Evolutionary conservation across 257 asterid genomes (phyloP).

Genomic region (Eucommia ulmoides): DNA sequence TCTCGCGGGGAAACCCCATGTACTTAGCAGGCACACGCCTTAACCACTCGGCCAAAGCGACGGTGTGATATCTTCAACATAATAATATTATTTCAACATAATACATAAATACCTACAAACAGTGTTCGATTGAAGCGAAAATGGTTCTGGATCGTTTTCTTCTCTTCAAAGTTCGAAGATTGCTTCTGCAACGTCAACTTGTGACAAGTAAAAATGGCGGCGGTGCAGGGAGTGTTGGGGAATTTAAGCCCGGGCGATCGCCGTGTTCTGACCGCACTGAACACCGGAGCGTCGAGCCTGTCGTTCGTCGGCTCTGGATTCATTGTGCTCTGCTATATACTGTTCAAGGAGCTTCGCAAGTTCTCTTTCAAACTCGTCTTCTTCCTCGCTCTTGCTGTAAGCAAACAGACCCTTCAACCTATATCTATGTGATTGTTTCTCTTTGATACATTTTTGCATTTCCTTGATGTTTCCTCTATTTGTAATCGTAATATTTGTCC

Average conservation of each 20-base stretch:
- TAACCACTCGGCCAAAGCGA: conserved; percentile 6
- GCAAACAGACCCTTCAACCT: conserved; percentile 3
- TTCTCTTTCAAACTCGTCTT: conserved; percentile 97
- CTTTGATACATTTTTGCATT: not conserved
- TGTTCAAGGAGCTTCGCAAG: conserved; percentile 90
- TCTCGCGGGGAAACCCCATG: conserved; percentile 6
- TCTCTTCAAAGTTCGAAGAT: too few relatives aligned
- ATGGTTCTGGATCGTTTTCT: too few relatives aligned
- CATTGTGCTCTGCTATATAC: conserved; percentile 83
- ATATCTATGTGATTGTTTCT: not conserved
- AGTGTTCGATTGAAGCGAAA: too few relatives aligned
- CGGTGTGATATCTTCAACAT: too few relatives aligned
- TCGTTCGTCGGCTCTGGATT: conserved; percentile 88
- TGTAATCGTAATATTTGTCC: too few relatives aligned
- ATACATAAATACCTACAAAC: too few relatives aligned
- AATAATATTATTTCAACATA: too few relatives aligned
- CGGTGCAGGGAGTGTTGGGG: conserved; percentile 71
- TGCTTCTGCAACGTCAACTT: too few relatives aligned
- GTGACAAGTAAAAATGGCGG: conserved; percentile 44
- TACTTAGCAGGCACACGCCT: conserved; percentile 6
- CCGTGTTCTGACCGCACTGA: conserved; percentile 49
- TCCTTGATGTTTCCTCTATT: too few relatives aligned
- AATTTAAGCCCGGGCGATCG: conserved; percentile 68
- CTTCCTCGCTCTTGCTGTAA: conserved; percentile 92
- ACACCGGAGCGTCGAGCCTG: conserved; percentile 73